Evolutionary conservation across 805 yeast species (phyloP), one percentile per base, ranked within the genome.

Genomic region (Hagleromyces aurorensis): DNA sequence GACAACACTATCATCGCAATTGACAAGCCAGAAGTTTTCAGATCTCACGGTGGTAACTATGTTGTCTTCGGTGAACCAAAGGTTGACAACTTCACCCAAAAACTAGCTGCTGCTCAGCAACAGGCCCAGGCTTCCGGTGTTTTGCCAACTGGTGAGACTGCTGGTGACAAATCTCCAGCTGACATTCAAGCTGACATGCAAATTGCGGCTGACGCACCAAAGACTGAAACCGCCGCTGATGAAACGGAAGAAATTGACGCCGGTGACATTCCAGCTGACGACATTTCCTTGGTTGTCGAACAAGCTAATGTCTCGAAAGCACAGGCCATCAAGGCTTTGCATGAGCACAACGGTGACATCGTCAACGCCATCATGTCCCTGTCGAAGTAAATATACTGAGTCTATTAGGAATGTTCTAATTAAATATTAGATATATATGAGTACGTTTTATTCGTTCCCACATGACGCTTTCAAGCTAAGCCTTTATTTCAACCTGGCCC

Each of bases 21-120:
- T 67, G 91, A 84, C 62, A 62, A 65, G 48, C 98, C 98, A 64
- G 96, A 86, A 51, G 97, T 91, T 39, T 89, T 70, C 94, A 84
- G 73, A 67, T 78, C 96, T 41, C 81, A 93, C 57, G 70, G 75
- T 41, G 96, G 96, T 60, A 79, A 94, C 50, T 91, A 82, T 72
- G 78, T 89, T 52, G 96, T 89, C 48, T 87, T 89, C 55, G 98
- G 98, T 68, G 96, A 87, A 69, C 94, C 96, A 59, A 83, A 85
- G 74, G 81, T 83, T 50, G 96, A 89, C 65, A 95, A 89, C 70
- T 68, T 86, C 65, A 76, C 78, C 67, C 78, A 83, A 66, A 78
- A 86, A 72, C 72, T 82, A 64, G 82, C 78, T 61, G 82, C 82
- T 56, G 83, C 83, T 45, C 82, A 78, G 63, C 75, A 72, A 44